Base-by-base conservation (phyloP, 1,139 yeast species). In the Debaryomyces singareniensis region DNA sequence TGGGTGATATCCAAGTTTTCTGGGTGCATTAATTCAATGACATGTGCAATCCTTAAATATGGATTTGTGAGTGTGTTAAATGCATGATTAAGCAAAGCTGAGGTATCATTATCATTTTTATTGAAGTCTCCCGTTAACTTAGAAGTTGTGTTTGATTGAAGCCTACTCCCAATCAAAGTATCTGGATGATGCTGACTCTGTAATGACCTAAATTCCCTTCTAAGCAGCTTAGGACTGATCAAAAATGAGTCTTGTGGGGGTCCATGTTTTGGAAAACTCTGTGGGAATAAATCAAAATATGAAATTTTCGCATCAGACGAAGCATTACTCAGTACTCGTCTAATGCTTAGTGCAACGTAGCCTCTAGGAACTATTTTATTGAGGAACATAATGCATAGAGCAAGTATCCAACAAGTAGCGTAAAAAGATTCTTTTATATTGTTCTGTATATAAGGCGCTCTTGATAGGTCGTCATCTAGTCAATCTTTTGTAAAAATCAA, bases 161-260 rank as follows among this genome's bases (percentile, higher is more conserved):
- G 38, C 18, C 47, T 39, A 14, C 60, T 43, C 2, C 59, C 67
- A 36, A 56, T 57, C 30, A 62, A 49, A 22, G 71, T 62, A 51
- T 89, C 98, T 0, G 98, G 98, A 48, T 89, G 98, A 30, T 74
- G 69, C 37, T 68, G 61, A 24, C 83, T 72, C 51, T 91, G 97
- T 23, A 87, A 59, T 6, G 49, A 46, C 28, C 95, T 62, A 49
- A 78, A 89, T 49, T 91, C 98, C 35, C 75, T 68, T 31, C 94
- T 70, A 31, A 91, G 63, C 9, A 56, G 47, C 32, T 66, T 60
- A 7, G 61, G 48, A 42, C 84, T 76, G 10, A 86, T 55, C 5
- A 53, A 45, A 57, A 87, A 89, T 15, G 72, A 54, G 16, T 78
- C 79, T 3, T 49, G 40, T 1, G 87, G 85, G 1, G 93, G 91